Evolutionary conservation across 2,329 filamentous ascomycete genomes (phyloP).

Genomic region (Ampelomyces quisqualis): DNA sequence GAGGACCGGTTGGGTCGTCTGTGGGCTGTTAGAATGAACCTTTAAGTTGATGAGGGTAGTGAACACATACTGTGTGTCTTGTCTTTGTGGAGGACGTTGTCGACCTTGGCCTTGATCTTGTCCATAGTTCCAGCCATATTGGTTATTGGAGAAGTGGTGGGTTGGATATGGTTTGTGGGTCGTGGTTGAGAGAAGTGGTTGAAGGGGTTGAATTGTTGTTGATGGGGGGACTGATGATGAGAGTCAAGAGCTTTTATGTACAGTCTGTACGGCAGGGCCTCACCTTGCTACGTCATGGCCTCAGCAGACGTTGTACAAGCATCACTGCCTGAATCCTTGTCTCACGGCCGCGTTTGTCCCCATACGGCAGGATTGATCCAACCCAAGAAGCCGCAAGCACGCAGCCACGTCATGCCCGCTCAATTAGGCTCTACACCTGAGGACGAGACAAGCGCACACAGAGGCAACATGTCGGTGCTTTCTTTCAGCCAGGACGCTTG

Average conservation of each 20-base stretch:
- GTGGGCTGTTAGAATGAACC: background rate
- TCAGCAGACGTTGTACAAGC: slow-evolving; percentile 24
- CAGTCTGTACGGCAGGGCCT: slow-evolving; percentile 9
- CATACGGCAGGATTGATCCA: slow-evolving; percentile 12
- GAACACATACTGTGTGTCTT: slow-evolving; percentile 26
- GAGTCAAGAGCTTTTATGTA: slow-evolving; percentile 17
- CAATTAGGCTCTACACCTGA: slow-evolving; percentile 2
- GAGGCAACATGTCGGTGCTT: slow-evolving; percentile 8
- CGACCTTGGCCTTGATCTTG: slow-evolving; percentile 44
- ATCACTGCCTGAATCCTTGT: slow-evolving; percentile 16
- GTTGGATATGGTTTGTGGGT: slow-evolving; percentile 5
- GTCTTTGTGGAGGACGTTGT: slow-evolving; percentile 41
- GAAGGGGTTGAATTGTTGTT: slow-evolving; percentile 13
- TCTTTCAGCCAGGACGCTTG: too few species aligned
- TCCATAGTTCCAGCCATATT: slow-evolving; percentile 37
- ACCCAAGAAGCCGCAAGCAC: slow-evolving; percentile 12
- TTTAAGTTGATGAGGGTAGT: background rate
- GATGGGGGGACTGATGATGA: slow-evolving; percentile 6
- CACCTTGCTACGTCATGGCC: slow-evolving; percentile 24
- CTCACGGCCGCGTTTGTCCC: slow-evolving; percentile 16
- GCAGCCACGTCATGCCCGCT: slow-evolving; percentile 17
- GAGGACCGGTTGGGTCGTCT: slow-evolving; percentile 36
- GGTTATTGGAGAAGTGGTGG: slow-evolving; percentile 10
- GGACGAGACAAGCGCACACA: slow-evolving; percentile 3
- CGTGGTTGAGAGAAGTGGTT: slow-evolving; percentile 6